Conservation (phyloP, 2,329 filamentous ascomycete genomes). For the Taxawa tesnikishii region DNA sequence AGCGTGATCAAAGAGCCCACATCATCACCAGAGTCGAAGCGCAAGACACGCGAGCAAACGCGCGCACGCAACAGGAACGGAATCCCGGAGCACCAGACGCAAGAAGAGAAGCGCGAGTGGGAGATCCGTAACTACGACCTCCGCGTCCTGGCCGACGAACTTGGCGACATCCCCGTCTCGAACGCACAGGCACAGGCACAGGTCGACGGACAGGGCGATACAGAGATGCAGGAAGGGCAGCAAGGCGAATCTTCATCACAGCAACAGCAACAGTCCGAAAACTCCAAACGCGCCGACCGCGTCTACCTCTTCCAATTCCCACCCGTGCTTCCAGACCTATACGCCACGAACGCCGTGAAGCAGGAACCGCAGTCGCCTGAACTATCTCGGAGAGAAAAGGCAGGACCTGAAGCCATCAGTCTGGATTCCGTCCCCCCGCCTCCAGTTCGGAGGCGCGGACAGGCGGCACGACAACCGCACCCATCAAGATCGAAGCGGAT, state of each 20-base stretch:
- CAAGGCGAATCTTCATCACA: not conserved
- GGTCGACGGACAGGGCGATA: slow-evolving; percentile 29
- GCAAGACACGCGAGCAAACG: slow-evolving; percentile 16
- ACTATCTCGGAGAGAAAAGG: slow-evolving; percentile 1
- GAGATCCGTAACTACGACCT: slow-evolving; percentile 34
- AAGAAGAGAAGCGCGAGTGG: slow-evolving; percentile 40
- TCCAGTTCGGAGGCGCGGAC: not conserved
- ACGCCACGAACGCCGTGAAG: slow-evolving; percentile 18
- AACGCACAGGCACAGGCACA: not conserved
- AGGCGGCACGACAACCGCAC: not conserved
- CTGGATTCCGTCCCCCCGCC: no score
- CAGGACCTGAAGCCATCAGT: not conserved
- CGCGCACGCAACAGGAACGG: slow-evolving; percentile 11
- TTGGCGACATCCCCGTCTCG: slow-evolving; percentile 25
- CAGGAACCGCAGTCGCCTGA: slow-evolving; percentile 9
- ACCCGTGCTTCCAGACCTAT: slow-evolving; percentile 47
- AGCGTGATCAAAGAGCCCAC: not conserved
- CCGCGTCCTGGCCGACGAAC: slow-evolving; percentile 32
- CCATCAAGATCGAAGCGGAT: slow-evolving; percentile 10
- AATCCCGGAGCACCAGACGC: slow-evolving; percentile 36
- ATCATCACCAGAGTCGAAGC: slow-evolving; percentile 20
- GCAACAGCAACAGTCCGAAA: slow-evolving; percentile 1
- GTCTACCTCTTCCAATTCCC: slow-evolving; percentile 55
- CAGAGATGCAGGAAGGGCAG: slow-evolving; percentile 20
- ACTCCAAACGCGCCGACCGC: slow-evolving; percentile 36